Base-by-base conservation (phyloP, 73 alveolate species). In the Paramecium sexaurelia region DNA sequence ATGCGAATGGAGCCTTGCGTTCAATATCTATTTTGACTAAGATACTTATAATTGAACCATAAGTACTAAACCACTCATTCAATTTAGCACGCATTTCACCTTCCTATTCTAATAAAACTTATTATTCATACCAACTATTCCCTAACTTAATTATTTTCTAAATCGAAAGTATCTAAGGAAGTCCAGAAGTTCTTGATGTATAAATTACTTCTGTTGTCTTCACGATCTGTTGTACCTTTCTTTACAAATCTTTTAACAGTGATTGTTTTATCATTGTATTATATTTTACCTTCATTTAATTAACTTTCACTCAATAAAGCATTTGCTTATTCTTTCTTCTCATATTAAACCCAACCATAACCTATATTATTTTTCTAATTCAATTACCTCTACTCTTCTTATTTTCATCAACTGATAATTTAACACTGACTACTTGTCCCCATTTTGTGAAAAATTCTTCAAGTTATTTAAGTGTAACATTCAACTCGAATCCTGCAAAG, bases 331-430 rank as follows among this genome's bases (percentile, higher is more conserved):
- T 94, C 95, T 19, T 92, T 71, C 85, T 85, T 91, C 35, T 94
- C 97, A 75, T 71, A 94, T 66, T 92, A 85, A 1, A 94, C 88
- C 88, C 94, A 94, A 7, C 97, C 97, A 75, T 91, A 94, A 22
- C 97, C 86, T 71, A 15, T 2, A 15, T 37, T 2, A 32, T 4
- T 51, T 51, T 15, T 5, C 10, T 8, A 15, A 35, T 35, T n/a
- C 27, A 32, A 51, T 35, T 71, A 71, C 86, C 97, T 92, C 92
- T 75, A 85, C 95, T 94, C 40, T 91, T 85, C 51, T 94, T 94
- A 73, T 85, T 85, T 56, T 82, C 92, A 43, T 91, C 90, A 27
- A 36, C 82, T 85, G 92, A 91, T 24, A 94, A 91, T 78, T 87
- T 94, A 22, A 55, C 94, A 37, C 94, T 78, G 19, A 71, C 87